phyloP scores from a whole-genome alignment of 345 rosid genomes.

The Arabidopsis thaliana region DNA sequence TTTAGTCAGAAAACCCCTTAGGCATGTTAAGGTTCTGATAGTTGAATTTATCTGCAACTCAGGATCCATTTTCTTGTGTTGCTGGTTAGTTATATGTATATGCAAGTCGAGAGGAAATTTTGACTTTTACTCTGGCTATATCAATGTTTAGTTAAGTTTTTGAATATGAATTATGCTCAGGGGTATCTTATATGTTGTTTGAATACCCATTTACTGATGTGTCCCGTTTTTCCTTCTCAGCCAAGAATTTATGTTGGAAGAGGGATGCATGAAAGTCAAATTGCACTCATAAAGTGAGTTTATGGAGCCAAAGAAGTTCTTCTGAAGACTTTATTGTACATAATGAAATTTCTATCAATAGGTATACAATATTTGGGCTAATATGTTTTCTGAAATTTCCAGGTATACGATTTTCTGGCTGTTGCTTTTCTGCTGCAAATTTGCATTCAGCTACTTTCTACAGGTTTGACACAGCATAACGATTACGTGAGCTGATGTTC shows the following conservation, averaged over 20 bases:
- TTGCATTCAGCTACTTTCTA: constrained; percentile 75
- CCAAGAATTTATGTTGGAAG: constrained; percentile 94
- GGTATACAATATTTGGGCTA: constrained; percentile 19
- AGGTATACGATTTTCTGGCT: constrained; percentile 96
- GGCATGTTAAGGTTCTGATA: constrained; percentile 18
- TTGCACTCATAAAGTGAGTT: constrained; percentile 87
- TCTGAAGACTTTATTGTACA: constrained; percentile 7
- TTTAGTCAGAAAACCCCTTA: constrained; percentile 21
- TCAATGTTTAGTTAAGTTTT: not conserved
- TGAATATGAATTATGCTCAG: constrained; percentile 19
- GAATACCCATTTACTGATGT: constrained; percentile 36
- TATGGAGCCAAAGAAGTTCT: constrained; percentile 17
- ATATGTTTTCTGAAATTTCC: constrained; percentile 42
- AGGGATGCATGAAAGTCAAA: constrained; percentile 99
- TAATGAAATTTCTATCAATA: constrained; percentile 23
- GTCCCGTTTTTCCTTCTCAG: constrained; percentile 53
- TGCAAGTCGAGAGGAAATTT: constrained; percentile 6
- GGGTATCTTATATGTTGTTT: constrained; percentile 17
- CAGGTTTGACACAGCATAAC: constrained; percentile 58
- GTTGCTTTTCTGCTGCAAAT: constrained; percentile 71
- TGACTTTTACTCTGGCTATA: not conserved
- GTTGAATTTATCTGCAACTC: not conserved
- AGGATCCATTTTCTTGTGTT: constrained; percentile 9
- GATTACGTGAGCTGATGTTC: constrained; percentile 15
- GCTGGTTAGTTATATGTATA: constrained; percentile 21